Evolutionary conservation across 2,329 filamentous ascomycete species (phyloP), one percentile per base, ranked within the genome.

Genomic region (Ceratocystis variospora): DNA sequence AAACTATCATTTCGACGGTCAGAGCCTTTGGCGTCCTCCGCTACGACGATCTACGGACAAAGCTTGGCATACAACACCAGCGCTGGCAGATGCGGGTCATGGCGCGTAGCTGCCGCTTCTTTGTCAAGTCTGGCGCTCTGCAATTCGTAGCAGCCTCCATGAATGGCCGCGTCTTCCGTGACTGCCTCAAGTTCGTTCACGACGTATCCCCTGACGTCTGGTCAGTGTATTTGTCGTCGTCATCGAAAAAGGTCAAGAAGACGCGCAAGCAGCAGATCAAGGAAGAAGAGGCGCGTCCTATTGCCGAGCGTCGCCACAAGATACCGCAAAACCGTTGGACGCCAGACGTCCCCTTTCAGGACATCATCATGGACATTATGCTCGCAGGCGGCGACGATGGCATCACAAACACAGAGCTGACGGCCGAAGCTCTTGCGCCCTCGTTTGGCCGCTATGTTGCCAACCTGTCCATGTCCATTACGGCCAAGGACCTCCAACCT

Each of bases 51-150:
- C 73, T 86, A 65, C 80, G 84, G 68, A 73, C 74, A 25, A 86
- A 86, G 71, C 75, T 86, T 33, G 82, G 81, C 3, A 78, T 85
- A 17, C 71, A 79, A 1, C 78, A 79, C n/a, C 77, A 79, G 70
- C 76, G 76, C 22, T 83, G 81, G 77, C 81, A 84, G 71, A 85
- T 85, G 82, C 83, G 82, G 70, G 80, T 81, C 5, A 73, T 84
- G 50, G 80, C 83, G 6, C 83, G 83, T 70, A 80, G 81, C 15
- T 83, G 81, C 61, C 79, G 84, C 17, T 83, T 82, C 70, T 78
- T 85, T 68, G 82, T 81, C 25, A 77, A 79, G 28, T 76, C 80
- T 61, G 83, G 83, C 5, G 77, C 81, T 33, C 76, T 84, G 22
- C 79, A 79, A 61, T 85, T 83, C 69, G 80, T 83, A 2, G 81